Conservation (phyloP, 192 early-diverging fungal species). For the Backusella westeae region DNA sequence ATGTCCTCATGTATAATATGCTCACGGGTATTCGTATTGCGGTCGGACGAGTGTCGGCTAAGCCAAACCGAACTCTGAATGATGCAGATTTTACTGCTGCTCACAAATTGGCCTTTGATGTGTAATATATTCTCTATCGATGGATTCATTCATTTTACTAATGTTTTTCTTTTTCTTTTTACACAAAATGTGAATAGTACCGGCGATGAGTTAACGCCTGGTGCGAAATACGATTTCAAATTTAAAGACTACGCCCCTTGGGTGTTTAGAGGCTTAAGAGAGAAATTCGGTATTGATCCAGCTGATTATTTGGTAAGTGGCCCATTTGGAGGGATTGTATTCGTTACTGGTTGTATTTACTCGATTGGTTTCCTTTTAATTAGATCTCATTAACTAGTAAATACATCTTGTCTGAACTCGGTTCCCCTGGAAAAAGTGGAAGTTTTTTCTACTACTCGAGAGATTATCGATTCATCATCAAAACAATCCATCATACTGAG, state of each 20-base stretch:
- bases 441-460: conserved; percentile 98
- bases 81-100: conserved; percentile 83
- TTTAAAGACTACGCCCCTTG: conserved; percentile 99
- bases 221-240: conserved; percentile 96
- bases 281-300: conserved; percentile 85
- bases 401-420: conserved; percentile 95
- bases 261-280: conserved; percentile 92
- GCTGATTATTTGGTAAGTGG: conserved; percentile 84
- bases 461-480: conserved; percentile 99
- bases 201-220: conserved; percentile 95
- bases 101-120: conserved; percentile 96
- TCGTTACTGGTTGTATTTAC: background rate
- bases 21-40: conserved; percentile 92
- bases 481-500: conserved; percentile 94
- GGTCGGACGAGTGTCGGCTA: conserved; percentile 87
- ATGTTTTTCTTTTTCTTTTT: background rate
- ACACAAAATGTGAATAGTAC: conserved; percentile 43
- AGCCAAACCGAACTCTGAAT: conserved; percentile 67
- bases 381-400: conserved; percentile 92
- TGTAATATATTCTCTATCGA: conserved; percentile 46
- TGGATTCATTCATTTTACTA: background rate
- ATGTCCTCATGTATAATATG: conserved; percentile 98
- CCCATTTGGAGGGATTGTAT: background rate
- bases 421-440: conserved; percentile 93
- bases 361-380: conserved; percentile 8